phyloP scores from a whole-genome alignment of 345 rosid genomes.

The Brassica nigra region DNA sequence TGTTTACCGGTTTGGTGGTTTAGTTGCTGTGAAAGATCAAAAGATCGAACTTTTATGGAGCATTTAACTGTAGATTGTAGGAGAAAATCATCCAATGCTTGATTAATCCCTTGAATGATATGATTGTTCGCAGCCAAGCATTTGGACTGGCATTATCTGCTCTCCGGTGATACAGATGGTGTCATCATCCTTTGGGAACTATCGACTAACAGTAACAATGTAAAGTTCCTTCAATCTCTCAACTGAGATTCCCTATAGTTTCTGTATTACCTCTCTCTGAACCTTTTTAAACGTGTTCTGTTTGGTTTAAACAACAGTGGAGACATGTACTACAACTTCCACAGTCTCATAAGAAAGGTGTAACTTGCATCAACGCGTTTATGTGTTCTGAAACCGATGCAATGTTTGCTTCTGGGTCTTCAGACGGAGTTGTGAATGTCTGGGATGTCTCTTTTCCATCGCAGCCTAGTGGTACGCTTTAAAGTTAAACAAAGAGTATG shows the following conservation, averaged over 20 bases:
- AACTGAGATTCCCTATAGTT: not conserved
- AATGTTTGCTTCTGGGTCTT: conserved; percentile 78
- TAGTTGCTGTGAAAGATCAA: not conserved
- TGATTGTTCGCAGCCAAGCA: conserved; percentile 53
- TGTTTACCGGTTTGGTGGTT: conserved; percentile 8
- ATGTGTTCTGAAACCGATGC: conserved; percentile 66
- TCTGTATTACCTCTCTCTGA: conserved; percentile 11
- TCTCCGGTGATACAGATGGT: conserved; percentile 89
- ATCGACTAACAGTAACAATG: conserved; percentile 57
- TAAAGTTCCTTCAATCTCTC: conserved; percentile 17
- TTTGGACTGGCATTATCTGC: conserved; percentile 63
- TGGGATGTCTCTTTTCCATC: conserved; percentile 72
- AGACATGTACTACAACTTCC: conserved; percentile 67
- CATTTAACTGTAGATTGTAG: not conserved
- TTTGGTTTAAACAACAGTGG: conserved; percentile 57
- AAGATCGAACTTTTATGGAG: conserved; percentile 2
- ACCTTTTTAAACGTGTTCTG: not conserved
- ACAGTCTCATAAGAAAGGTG: conserved; percentile 82
- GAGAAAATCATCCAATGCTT: not conserved
- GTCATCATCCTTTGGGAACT: conserved; percentile 75
- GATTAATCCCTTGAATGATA: not conserved
- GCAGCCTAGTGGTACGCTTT: conserved; percentile 50
- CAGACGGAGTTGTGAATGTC: conserved; percentile 67
- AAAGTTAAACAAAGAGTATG: not conserved
- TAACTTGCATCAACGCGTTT: conserved; percentile 73